Base-by-base conservation (phyloP, 306 rosid species). In the Vicia villosa region DNA sequence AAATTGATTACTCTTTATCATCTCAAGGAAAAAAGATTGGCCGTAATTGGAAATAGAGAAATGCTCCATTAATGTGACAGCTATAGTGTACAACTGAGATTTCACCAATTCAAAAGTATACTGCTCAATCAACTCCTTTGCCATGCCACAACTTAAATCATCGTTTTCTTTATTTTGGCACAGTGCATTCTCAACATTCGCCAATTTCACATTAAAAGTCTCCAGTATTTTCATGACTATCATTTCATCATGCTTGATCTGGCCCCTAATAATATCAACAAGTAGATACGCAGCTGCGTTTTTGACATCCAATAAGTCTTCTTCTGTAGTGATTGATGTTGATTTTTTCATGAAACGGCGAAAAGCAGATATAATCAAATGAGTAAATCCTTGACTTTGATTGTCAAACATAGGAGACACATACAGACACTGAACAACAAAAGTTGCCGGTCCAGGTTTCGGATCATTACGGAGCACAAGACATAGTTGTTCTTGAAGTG, bases 401-500 rank as follows among this genome's bases (percentile, higher is more conserved):
- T 84, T 70, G 52, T 83, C 96, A 77, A 91, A 84, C 63, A 84
- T 77, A 63, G 99, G 96, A 72, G 89, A 69, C 70, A 84, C 84
- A 64, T 84, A 89, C 67, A 91, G 83, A 80, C 99, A 91, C 56
- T 79, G 96, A 68, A 86, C 78, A 80, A 84, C 78, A 83, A 91
- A 95, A 63, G 90, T 76, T 71, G 88, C 86, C 46, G 99, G 97
- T 75, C 95, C 99, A 69, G 88, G 91, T 74, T 80, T 87, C 65
- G 97, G 99, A 74, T 74, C 81, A 75, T 91, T 94, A 34, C 82
- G 88, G 37, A 95, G 91, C 71, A 77, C 97, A 66, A 85, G 87
- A 83, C 45, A 76, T 11, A 95, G 84, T 70, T 87, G 95, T 21
- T 91, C 80, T 73, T 95, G 97, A 89, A 95, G 97, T 34, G 81